Evolutionary conservation across 441 rosid genomes (phyloP), one percentile per base, ranked within the genome.

Genomic region (Raphanus hybrid): DNA sequence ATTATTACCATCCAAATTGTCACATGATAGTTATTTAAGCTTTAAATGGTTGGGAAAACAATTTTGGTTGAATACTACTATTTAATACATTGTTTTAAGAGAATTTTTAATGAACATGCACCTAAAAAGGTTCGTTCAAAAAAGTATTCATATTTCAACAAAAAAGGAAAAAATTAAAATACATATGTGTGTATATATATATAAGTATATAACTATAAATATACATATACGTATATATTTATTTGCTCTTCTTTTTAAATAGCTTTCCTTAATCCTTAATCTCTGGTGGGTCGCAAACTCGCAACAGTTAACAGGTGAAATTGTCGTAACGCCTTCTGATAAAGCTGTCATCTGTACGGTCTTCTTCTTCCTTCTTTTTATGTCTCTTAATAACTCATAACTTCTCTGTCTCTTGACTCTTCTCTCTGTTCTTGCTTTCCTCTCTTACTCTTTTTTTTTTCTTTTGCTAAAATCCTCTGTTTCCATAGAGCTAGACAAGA

Each of bases 271-370:
- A 57, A 59, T 59, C 77, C 75, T 64, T 64, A 64, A 70, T 57
- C 77, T 78, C 60, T 78, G 65, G 77, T 34, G 69, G 73, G 32
- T 77, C 73, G 70, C 60, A 52, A 52, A 65, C 41, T 77, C 76
- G 57, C 81, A 78, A 73, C 81, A 78, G 68, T 78, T 73, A 66
- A 77, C 81, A 78, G 81, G 74, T 73, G 81, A 61, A 8, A 78
- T 62, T 73, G 74, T 73, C 77, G 65, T 73, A 78, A 78, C 81
- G 73, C 50, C 77, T 78, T 35, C 59, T 8, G 32, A 59, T 73
- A 23, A 39, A 73, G 5, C 70, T 73, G 64, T 60, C 71, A 41
- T 74, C 54, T 69, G 32, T 61, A 68, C 66, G 48, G 20, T 65
- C 78, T 60, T 72, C 77, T 59, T 71, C 48, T 60, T 59, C 34